Evolutionary conservation across 2,329 filamentous ascomycete species (phyloP).

Genomic region (Phialemonium atrogriseum): DNA sequence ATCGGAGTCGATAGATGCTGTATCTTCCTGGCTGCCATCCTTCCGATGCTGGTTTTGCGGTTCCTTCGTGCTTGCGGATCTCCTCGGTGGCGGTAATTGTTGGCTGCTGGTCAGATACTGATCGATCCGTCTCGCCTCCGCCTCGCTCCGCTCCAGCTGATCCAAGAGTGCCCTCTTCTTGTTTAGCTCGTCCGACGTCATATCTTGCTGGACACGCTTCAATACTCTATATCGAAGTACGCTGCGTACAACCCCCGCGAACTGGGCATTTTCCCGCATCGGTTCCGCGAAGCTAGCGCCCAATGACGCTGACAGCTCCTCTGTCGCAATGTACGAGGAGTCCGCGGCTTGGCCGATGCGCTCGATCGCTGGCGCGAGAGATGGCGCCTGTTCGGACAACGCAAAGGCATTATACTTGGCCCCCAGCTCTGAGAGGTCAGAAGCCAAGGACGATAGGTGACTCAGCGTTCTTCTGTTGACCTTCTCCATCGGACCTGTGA

Average conservation of each 20-base stretch:
- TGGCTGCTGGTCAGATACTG: slow-evolving; percentile 77
- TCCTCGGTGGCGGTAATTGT: slow-evolving; percentile 52
- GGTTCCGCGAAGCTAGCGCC: slow-evolving; percentile 93
- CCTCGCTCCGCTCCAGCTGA: slow-evolving; percentile 85
- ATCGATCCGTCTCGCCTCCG: slow-evolving; percentile 87
- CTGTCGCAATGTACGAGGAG: slow-evolving; percentile 90
- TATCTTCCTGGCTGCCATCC: slow-evolving; percentile 62
- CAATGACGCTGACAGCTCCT: slow-evolving; percentile 80
- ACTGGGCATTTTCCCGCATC: slow-evolving; percentile 96
- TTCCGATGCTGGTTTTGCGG: slow-evolving; percentile 38
- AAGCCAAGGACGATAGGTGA: slow-evolving; percentile 74
- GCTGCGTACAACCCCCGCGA: slow-evolving; percentile 84
- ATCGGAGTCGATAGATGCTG: slow-evolving; percentile 88
- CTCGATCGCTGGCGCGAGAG: slow-evolving; percentile 87
- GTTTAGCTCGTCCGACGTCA: slow-evolving; percentile 86
- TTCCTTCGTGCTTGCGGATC: slow-evolving; percentile 55
- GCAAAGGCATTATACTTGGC: slow-evolving; percentile 97
- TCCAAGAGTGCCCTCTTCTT: slow-evolving; percentile 80
- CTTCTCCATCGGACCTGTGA: slow-evolving; percentile 93
- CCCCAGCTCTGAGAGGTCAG: slow-evolving; percentile 86
- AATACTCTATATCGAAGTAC: slow-evolving; percentile 85
- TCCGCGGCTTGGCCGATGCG: slow-evolving; percentile 91
- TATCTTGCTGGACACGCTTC: slow-evolving; percentile 94
- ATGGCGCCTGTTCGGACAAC: slow-evolving; percentile 81
- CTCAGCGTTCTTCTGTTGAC: slow-evolving; percentile 84